phyloP scores from a whole-genome alignment of 148 eudicot genomes.

The Nepenthes mirabilis region DNA sequence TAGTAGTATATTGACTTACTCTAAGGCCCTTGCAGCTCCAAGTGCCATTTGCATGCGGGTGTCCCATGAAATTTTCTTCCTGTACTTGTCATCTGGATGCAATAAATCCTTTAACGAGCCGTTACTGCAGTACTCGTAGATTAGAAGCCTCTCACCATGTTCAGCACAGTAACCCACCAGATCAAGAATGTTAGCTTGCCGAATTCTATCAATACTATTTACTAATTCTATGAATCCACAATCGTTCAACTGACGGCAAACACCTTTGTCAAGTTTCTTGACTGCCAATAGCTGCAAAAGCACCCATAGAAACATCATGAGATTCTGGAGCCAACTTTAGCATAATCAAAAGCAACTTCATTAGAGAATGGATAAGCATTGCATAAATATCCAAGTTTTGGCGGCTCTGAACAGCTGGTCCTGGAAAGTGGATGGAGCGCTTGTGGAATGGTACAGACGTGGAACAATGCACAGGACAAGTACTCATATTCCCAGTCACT shows the following conservation, averaged over 20 bases:
- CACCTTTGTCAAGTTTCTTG: conserved; percentile 78
- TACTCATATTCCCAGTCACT: no score
- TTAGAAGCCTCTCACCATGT: conserved; percentile 76
- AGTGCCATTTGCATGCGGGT: conserved; percentile 82
- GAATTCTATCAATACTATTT: conserved; percentile 58
- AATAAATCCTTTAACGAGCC: conserved; percentile 79
- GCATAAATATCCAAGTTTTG: no score
- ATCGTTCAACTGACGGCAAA: conserved; percentile 53
- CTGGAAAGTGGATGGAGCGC: no score
- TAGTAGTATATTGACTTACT: conserved; percentile 40
- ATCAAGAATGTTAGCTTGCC: conserved; percentile 81
- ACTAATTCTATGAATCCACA: conserved; percentile 77
- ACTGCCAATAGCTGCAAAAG: conserved; percentile 64
- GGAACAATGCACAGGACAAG: no score
- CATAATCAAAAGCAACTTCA: no score
- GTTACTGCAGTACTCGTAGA: conserved; percentile 72
- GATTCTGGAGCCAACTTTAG: not conserved
- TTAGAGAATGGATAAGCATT: no score
- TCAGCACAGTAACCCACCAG: conserved; percentile 84
- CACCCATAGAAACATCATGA: conserved; percentile 6
- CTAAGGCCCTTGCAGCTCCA: conserved; percentile 95
- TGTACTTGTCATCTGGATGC: conserved; percentile 78
- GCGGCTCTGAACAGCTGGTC: no score
- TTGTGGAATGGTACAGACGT: no score
- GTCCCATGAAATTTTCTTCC: conserved; percentile 67